Evolutionary conservation across 129 eudicot genomes (phyloP), one percentile per base, ranked within the genome.

Genomic region (Flaveria ramosissima): DNA sequence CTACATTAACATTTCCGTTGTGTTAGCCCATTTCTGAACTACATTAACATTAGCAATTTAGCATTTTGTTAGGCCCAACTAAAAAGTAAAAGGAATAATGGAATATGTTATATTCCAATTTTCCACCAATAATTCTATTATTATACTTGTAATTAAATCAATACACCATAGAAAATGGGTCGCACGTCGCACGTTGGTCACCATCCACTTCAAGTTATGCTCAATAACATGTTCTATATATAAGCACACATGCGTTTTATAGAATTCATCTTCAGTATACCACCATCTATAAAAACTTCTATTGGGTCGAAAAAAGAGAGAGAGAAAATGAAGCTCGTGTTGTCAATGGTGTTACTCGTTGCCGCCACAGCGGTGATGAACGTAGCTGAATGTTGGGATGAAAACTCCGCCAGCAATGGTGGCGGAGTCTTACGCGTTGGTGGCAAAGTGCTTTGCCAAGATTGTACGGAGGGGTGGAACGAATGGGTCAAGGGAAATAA

Each of bases 361-460:
- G 87, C 83, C 65, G 69, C 87, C 19, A 23, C 78, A 9, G 12
- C 68, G 6, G 7, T 82, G 21, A 24, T 83, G 61, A 63, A 32
- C 17, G 64, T 48, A 43, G 86, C 70, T 7, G 85, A 79, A 80
- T 52, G 78, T 52, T 76, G 81, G 68, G 75, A 80, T 19, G 77
- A 71, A 45, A 73, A 50, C 17, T 51, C 51, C 9, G 45, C 32
- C 19, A 32, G 6, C 7, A 48, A 14, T 26, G 55, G 39, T 46
- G 50, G 32, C 1, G 75, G 81, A 36, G 80, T 80, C 52, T 65
- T 90, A 23, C 85, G 81, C 30, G 91, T 90, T 36, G 88, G 88
- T 52, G 98, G 98, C 42, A 86, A 88, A 78, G 97, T 93, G 47
- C 87, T 86, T 75, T 93, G 98, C 85, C 98, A 93, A 51, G 98